Evolutionary conservation across 345 rosid species (phyloP), one percentile per base, ranked within the genome.

Genomic region (Aquilaria malaccensis): DNA sequence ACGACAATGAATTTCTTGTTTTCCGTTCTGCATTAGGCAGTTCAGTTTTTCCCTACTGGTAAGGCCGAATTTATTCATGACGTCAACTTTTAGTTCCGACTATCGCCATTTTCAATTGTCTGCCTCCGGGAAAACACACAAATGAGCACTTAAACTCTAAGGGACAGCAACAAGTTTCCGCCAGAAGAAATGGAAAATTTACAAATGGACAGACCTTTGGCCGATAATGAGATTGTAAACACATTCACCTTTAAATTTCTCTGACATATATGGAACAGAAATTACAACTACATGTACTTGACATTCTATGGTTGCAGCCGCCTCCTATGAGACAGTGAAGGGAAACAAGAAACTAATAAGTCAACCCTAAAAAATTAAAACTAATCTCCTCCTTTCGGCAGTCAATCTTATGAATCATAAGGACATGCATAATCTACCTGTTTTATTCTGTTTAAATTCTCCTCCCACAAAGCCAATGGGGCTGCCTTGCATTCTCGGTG

Each of bases 361-460:
- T 13, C 66, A 72, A 67, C 56, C 67, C 65, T 59, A 64, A 68
- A 69, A 66, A 77, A 78, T 59, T 72, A 62, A 76, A 54, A 73
- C 78, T 72, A 72, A 67, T 30, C 56, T 56, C 45, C 59, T 58
- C 63, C 61, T 77, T 67, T 66, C 70, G 63, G 70, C 68, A 73
- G 73, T 76, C 73, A 72, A 77, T 78, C 76, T 63, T 81, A 80
- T 58, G 64, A 75, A 80, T 75, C 76, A 77, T 65, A 61, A 60
- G 22, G 62, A 77, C 76, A 77, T 60, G 62, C 65, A 67, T 58
- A 59, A 64, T 57, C 31, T 50, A 70, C 71, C 67, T n/a, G 55
- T 70, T 70, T 82, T 82, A 82, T 82, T 82, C 70, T 61, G 72
- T 76, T 71, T 71, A 45, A 46, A 62, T 49, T 56, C 70, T 55